phyloP scores from a whole-genome alignment of 257 asterid genomes.

The Marsdenia floribunda region DNA sequence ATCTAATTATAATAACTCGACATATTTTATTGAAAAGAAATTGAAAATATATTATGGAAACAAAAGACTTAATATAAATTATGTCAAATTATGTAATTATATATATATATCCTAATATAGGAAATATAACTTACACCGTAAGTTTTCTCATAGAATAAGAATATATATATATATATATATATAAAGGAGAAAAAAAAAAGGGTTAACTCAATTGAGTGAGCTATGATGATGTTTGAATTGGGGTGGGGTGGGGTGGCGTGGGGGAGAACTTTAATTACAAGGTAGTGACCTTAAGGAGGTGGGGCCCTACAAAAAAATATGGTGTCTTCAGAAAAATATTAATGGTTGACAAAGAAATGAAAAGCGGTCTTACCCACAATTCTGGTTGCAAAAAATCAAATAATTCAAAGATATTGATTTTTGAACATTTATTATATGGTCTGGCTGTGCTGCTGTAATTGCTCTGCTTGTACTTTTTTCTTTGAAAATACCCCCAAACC shows the following conservation, averaged over 20 bases:
- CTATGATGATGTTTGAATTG: too few species aligned
- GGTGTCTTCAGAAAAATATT: background rate
- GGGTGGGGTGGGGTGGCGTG: background rate
- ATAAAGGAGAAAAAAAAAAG: too few species aligned
- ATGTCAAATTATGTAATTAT: too few species aligned
- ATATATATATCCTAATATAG: too few species aligned
- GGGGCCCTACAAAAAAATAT: background rate
- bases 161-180: too few species aligned
- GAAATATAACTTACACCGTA: too few species aligned
- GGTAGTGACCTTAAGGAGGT: background rate
- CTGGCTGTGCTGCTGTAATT: background rate
- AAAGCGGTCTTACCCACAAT: background rate
- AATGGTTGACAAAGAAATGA: constrained; percentile 3
- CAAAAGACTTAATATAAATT: too few species aligned
- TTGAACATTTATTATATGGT: background rate
- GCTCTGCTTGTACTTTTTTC: background rate
- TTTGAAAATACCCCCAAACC: background rate
- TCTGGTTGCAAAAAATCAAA: background rate
- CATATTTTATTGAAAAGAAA: too few species aligned
- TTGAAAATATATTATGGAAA: too few species aligned
- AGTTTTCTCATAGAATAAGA: too few species aligned
- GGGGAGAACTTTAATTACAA: background rate
- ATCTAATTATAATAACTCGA: too few species aligned
- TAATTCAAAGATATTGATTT: background rate
- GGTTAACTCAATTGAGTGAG: background rate